Percentiles rank a stretch among this genome's conserved stretches.
These are phyloP conservation scores for Moniliella sp. DNA, from an alignment of 1,284 basidiomycete species.

Conservation along the genomic window DNA sequence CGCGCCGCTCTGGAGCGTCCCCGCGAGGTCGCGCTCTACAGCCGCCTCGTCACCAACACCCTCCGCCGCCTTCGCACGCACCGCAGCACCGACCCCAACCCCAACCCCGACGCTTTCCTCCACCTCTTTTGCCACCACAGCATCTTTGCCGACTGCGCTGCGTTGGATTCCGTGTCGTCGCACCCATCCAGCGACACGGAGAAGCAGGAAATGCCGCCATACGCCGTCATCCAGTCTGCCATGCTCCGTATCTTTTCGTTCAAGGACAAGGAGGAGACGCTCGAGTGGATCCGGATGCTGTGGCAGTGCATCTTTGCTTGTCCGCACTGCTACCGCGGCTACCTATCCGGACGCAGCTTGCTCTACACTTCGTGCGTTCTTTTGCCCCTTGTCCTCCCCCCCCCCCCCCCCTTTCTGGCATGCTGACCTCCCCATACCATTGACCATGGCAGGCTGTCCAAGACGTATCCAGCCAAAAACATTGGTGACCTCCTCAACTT, in stretches of 20 bases:
- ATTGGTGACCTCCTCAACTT: slow-evolving; percentile 12
- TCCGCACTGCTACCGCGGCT: slow-evolving; percentile 15
- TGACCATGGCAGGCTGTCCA: slow-evolving; percentile 5
- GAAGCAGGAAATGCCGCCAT: not conserved
- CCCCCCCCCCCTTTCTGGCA: no score
- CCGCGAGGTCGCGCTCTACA: not conserved
- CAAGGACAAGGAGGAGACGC: slow-evolving; percentile 8
- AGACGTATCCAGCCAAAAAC: slow-evolving; percentile 7
- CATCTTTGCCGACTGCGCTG: not conserved
- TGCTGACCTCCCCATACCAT: not conserved
- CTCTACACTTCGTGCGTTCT: slow-evolving; percentile 2
- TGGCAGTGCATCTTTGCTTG: slow-evolving; percentile 10
- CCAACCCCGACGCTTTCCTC: no score
- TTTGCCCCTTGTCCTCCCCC: no score
- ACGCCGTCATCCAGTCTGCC: slow-evolving; percentile 7
- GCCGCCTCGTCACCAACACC: not conserved
- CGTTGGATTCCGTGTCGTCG: not conserved
- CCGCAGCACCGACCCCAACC: not conserved
- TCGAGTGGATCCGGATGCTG: slow-evolving; percentile 8
- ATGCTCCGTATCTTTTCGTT: slow-evolving; percentile 19
- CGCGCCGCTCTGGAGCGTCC: no score
- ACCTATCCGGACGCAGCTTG: slow-evolving; percentile 7
- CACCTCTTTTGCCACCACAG: no score
- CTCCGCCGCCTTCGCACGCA: not conserved
- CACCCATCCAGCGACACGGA: slow-evolving; percentile 1